These are phyloP conservation scores for Amoebophrya sp. DNA, from an alignment of 169 alveolate genomes.

Conservation along the genomic window DNA sequence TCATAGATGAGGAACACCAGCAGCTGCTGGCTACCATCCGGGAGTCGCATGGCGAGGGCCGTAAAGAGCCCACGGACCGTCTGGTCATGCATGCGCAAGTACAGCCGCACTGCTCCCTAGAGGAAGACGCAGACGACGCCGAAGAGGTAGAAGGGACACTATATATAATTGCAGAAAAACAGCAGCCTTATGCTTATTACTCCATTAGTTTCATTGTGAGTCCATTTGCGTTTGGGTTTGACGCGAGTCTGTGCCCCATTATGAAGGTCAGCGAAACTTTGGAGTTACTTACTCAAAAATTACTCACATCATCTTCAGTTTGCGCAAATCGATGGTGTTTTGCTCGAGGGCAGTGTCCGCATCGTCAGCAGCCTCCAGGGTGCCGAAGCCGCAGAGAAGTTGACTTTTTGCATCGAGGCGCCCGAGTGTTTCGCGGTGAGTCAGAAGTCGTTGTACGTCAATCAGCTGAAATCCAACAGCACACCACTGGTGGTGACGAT, in stretches of 20 bases:
- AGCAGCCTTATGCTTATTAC: too few relatives aligned
- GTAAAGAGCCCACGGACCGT: neutral
- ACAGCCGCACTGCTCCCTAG: neutral
- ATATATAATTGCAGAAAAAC: too few relatives aligned
- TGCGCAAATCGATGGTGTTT: neutral
- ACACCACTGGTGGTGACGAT: neutral
- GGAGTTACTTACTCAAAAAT: too few relatives aligned
- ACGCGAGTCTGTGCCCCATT: too few relatives aligned
- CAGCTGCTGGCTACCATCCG: neutral
- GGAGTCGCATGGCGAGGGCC: slow-evolving; percentile 3
- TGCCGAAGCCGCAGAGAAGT: neutral
- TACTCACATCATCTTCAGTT: neutral
- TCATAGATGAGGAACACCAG: too few relatives aligned
- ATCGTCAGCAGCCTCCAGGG: neutral
- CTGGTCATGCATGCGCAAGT: neutral
- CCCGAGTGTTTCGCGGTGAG: neutral
- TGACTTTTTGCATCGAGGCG: neutral
- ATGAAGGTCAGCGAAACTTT: too few relatives aligned
- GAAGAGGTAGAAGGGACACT: too few relatives aligned
- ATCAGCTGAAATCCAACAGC: neutral
- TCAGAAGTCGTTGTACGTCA: neutral
- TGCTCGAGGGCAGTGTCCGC: neutral
- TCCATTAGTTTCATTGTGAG: too few relatives aligned
- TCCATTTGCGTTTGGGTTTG: too few relatives aligned
- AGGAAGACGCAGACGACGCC: neutral